Evolutionary conservation across 805 yeast genomes (phyloP).

Genomic region (Yarrowia deformans): DNA sequence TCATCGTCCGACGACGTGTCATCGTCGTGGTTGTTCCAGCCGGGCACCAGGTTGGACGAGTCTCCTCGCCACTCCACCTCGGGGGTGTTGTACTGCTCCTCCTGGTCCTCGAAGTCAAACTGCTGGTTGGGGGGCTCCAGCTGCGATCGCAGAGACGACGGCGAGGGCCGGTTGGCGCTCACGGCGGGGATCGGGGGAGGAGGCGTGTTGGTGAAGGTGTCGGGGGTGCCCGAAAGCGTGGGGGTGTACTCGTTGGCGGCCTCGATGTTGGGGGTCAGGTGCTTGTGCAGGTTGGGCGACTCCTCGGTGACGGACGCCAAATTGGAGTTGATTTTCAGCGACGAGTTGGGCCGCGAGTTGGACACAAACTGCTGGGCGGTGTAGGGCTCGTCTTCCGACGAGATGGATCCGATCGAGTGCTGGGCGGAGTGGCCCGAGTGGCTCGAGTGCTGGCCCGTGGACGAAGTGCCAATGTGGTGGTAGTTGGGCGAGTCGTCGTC

Average conservation of each 20-base stretch:
- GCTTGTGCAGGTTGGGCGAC: slow-evolving; percentile 29
- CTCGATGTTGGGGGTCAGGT: slow-evolving; percentile 27
- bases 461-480: slow-evolving; percentile 34
- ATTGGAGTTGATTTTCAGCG: slow-evolving; percentile 26
- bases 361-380: slow-evolving; percentile 29
- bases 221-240: slow-evolving; percentile 7
- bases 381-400: slow-evolving; percentile 34
- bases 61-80: slow-evolving; percentile 35
- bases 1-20: slow-evolving; percentile 38
- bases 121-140: slow-evolving; percentile 29
- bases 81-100: slow-evolving; percentile 26
- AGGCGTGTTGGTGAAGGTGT: slow-evolving; percentile 20
- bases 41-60: slow-evolving; percentile 21
- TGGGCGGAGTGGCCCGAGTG: slow-evolving; percentile 23
- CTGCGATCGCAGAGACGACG: slow-evolving; percentile 19
- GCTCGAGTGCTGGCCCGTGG: slow-evolving; percentile 25
- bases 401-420: slow-evolving; percentile 27
- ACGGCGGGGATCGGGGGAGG: slow-evolving; percentile 37
- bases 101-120: slow-evolving; percentile 25
- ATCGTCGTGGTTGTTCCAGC: slow-evolving; percentile 37
- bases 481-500: slow-evolving; percentile 47
- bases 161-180: slow-evolving; percentile 23
- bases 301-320: slow-evolving; percentile 21
- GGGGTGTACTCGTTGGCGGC: slow-evolving; percentile 35
- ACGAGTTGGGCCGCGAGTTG: slow-evolving; percentile 28